phyloP scores from a whole-genome alignment of 805 yeast genomes.

The Schwanniomyces yamadae region DNA sequence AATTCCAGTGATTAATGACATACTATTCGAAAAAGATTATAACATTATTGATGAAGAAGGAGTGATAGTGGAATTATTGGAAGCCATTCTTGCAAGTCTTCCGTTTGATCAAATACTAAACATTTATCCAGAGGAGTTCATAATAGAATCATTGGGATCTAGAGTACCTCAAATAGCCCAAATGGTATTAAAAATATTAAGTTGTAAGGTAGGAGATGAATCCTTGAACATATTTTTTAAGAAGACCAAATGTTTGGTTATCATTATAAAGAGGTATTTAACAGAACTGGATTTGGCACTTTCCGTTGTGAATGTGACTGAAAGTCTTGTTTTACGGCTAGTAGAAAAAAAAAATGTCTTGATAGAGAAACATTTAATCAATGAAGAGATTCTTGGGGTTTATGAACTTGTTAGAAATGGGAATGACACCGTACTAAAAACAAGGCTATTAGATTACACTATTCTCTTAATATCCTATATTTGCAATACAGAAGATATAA shows the following conservation, averaged over 20 bases:
- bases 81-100: slow-evolving; percentile 11
- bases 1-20: slow-evolving; percentile 11
- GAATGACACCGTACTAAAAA: slow-evolving; percentile 15
- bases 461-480: slow-evolving; percentile 13
- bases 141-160: slow-evolving; percentile 9
- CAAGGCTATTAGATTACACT: slow-evolving; percentile 20
- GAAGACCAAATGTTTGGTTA: slow-evolving; percentile 4
- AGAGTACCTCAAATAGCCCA: slow-evolving; percentile 1
- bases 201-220: slow-evolving; percentile 2
- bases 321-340: slow-evolving; percentile 1
- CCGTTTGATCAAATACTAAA: slow-evolving; percentile 13
- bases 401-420: slow-evolving; percentile 9
- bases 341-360: background rate
- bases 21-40: slow-evolving; percentile 12
- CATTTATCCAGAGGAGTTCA: slow-evolving; percentile 16
- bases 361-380: slow-evolving; percentile 2
- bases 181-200: slow-evolving; percentile 5
- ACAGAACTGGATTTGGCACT: slow-evolving; percentile 1
- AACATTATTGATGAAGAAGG: slow-evolving; percentile 13
- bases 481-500: background rate
- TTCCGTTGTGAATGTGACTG: slow-evolving; percentile 5
- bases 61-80: slow-evolving; percentile 13
- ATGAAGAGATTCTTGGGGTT: slow-evolving; percentile 5
- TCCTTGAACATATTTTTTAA: background rate
- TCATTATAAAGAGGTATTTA: slow-evolving; percentile 2